Evolutionary conservation across 2,329 filamentous ascomycete species (phyloP).

Genomic region (Lomentospora prolificans): DNA sequence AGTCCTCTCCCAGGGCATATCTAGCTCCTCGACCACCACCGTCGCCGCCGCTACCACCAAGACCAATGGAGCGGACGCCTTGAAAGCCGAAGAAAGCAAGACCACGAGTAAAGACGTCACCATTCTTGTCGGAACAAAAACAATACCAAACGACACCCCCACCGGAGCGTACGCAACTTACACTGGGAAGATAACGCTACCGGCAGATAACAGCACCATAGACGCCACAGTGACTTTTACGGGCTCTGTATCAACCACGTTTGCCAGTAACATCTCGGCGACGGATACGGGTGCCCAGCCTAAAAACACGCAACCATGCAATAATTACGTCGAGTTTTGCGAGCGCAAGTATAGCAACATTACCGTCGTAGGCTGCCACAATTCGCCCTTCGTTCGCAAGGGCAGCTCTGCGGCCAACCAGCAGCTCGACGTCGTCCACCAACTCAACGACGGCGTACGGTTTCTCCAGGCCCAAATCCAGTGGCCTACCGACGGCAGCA

Average conservation of each 20-base stretch:
- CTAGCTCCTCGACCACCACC: neutral
- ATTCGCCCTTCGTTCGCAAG: constrained; percentile 63
- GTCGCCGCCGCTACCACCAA: constrained; percentile 6
- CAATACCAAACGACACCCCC: constrained; percentile 26
- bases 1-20: neutral
- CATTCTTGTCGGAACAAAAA: constrained; percentile 27
- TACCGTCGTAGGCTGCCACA: constrained; percentile 68
- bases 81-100: neutral
- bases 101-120: constrained; percentile 17
- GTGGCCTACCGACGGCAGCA: constrained; percentile 39
- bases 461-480: constrained; percentile 56
- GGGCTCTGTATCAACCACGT: constrained; percentile 34
- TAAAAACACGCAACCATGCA: constrained; percentile 70
- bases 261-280: constrained; percentile 28
- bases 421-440: constrained; percentile 52
- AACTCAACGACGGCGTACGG: constrained; percentile 68
- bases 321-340: constrained; percentile 70
- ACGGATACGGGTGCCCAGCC: constrained; percentile 37
- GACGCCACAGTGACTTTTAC: constrained; percentile 31
- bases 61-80: neutral
- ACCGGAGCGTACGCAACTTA: constrained; percentile 35
- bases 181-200: constrained; percentile 32
- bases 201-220: constrained; percentile 17
- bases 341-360: constrained; percentile 69
- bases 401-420: constrained; percentile 74